Evolutionary conservation across 2,329 filamentous ascomycete species (phyloP).

Genomic region (Biscogniauxia sp.): DNA sequence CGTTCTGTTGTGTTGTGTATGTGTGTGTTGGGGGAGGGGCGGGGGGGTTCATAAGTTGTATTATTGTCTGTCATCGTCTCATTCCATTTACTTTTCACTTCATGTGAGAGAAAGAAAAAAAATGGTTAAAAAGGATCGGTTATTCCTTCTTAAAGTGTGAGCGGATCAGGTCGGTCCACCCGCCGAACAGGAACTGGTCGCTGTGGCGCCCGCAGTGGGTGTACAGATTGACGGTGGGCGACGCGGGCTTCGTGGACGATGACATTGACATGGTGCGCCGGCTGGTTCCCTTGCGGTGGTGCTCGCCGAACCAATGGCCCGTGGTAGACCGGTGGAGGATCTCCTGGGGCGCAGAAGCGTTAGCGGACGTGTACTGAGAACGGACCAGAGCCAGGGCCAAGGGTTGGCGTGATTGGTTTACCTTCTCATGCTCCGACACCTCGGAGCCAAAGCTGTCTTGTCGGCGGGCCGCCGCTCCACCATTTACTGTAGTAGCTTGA

Average conservation of each 20-base stretch:
- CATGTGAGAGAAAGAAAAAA: neutral
- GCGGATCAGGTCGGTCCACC: conserved; percentile 45
- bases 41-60: too few species aligned
- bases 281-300: conserved; percentile 21
- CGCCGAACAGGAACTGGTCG: conserved; percentile 52
- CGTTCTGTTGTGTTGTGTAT: too few species aligned
- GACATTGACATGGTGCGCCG: neutral
- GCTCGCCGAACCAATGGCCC: conserved; percentile 8
- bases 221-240: conserved; percentile 48
- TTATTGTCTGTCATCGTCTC: neutral
- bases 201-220: conserved; percentile 56
- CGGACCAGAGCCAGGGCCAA: neutral
- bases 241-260: conserved; percentile 23
- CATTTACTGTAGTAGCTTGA: conserved; percentile 15
- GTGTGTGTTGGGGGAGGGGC: too few species aligned
- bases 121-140: neutral
- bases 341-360: conserved; percentile 9
- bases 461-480: conserved; percentile 11
- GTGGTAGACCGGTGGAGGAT: neutral
- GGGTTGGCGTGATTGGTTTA: conserved; percentile 6
- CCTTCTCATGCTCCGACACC: conserved; percentile 24
- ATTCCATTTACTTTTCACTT: neutral
- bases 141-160: conserved; percentile 37
- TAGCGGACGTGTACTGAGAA: neutral
- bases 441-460: conserved; percentile 28